Evolutionary conservation across 164 flowering plant genomes (phyloP), one percentile per base, ranked within the genome.

Genomic region (Akebia trifoliata): DNA sequence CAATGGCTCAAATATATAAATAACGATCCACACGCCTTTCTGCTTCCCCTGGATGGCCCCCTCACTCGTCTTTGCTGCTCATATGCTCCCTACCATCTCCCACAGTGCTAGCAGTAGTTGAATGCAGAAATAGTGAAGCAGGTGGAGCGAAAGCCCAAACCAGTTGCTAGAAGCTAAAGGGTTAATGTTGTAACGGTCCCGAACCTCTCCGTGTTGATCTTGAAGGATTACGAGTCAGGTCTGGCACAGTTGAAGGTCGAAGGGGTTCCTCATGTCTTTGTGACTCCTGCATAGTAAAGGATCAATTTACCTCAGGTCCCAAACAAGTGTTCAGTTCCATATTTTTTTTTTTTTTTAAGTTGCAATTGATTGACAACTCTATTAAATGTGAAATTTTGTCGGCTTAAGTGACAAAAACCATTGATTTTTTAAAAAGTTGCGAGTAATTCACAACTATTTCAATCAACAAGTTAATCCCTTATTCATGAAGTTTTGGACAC

Each of bases 151-250:
- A 24, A 44, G 56, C 31, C 43, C 32, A 54, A 48, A 37, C 4
- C 36, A 30, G 32, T 14, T 15, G 53, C 43, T 15, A 30, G 54
- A 44, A 35, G 18, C 54, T 29, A 35, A 44, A 55, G n/a, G 14
- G 24, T 52, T 61, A 90, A 30, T 72, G 70, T 63, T 78, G 79
- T 56, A 76, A 62, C 58, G 79, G 78, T 30, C 83, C 84, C 1
- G 81, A 68, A 6, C 73, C 76, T 72, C 69, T 76, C 68, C 78
- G 68, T 2, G 88, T 78, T 46, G 84, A 69, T 72, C 87, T 84
- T 63, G 87, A 81, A 15, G 82, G 60, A 50, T 85, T 69, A 21
- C 71, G 69, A 51, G 34, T 65, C 38, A 62, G 44, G 44, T 84
- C 86, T 50, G 78, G 54, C 44, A 62, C 9, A 1, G 83, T 20